A percentile compares a stretch with the other conserved stretches of the same genome.
Evolutionary conservation across 2,329 filamentous ascomycete species (phyloP).

Genomic region (Diatrype stigma): DNA sequence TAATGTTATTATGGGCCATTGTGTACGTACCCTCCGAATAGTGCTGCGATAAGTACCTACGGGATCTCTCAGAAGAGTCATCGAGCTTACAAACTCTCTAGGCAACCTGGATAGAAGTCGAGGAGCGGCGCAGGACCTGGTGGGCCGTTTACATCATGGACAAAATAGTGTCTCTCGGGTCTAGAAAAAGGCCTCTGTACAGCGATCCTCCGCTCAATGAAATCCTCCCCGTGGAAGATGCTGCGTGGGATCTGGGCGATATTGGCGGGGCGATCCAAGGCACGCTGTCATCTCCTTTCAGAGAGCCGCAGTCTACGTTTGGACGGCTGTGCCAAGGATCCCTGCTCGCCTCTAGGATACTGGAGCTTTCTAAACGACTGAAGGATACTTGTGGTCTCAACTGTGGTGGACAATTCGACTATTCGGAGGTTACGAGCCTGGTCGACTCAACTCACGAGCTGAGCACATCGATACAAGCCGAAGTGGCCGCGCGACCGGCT

Average conservation of each 20-base stretch:
- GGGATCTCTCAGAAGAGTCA: background rate
- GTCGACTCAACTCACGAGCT: constrained; percentile 10
- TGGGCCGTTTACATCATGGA: constrained; percentile 46
- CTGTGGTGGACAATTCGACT: constrained; percentile 11
- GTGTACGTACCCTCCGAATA: constrained; percentile 24
- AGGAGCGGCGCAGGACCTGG: constrained; percentile 43
- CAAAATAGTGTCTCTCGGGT: constrained; percentile 27
- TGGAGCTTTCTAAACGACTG: constrained; percentile 12
- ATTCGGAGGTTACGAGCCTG: constrained; percentile 12
- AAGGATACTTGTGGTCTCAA: constrained; percentile 5
- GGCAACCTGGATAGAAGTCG: constrained; percentile 42
- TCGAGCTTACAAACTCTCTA: constrained; percentile 10
- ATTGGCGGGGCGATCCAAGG: constrained; percentile 23
- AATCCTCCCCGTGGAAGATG: constrained; percentile 34
- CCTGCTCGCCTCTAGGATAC: constrained; percentile 30
- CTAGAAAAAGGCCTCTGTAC: constrained; percentile 30
- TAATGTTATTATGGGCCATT: constrained; percentile 32
- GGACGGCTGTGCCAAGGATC: constrained; percentile 42
- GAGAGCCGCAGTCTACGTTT: constrained; percentile 44
- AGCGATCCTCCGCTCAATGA: constrained; percentile 29
- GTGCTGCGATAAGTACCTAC: background rate
- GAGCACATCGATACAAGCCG: constrained; percentile 4
- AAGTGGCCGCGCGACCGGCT: constrained; percentile 4
- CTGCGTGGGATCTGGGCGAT: constrained; percentile 37
- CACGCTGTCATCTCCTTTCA: constrained; percentile 36